These are phyloP conservation scores for Pouteria glomerata DNA, from an alignment of 148 eudicot species.

Conservation along the genomic window DNA sequence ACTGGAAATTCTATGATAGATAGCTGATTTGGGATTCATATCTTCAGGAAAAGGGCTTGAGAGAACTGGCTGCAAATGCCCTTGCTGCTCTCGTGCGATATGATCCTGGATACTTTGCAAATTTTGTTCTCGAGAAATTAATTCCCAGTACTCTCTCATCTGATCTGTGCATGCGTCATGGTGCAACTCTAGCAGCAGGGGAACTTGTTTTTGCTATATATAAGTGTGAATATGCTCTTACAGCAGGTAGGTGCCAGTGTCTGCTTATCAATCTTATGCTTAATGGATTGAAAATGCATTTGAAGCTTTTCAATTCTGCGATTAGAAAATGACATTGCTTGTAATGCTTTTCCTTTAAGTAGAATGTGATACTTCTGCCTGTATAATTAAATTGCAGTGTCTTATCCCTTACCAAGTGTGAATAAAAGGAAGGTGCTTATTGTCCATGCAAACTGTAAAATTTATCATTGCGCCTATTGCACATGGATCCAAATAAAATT, in stretches of 20 bases:
- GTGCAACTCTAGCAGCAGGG: constrained; percentile 90
- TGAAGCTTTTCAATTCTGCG: not conserved
- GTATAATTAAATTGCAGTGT: not conserved
- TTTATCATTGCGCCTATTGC: not conserved
- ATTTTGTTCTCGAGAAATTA: constrained; percentile 56
- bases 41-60: constrained; percentile 82
- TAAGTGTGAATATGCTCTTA: constrained; percentile 50
- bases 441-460: no score
- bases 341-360: not conserved
- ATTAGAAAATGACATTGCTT: not conserved
- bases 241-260: constrained; percentile 47
- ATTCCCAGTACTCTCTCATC: constrained; percentile 84
- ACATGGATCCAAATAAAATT: not conserved
- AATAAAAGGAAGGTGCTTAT: no score
- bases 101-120: constrained; percentile 71
- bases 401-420: no score
- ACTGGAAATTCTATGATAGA: not conserved
- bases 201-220: constrained; percentile 76
- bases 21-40: constrained; percentile 9
- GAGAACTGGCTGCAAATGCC: constrained; percentile 91
- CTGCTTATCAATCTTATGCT: constrained; percentile 1
- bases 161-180: constrained; percentile 95
- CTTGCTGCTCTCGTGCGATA: constrained; percentile 81
- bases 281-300: not conserved
- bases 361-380: not conserved